phyloP scores from a whole-genome alignment of 148 eudicot species.

The Hydrangea macrophylla region DNA sequence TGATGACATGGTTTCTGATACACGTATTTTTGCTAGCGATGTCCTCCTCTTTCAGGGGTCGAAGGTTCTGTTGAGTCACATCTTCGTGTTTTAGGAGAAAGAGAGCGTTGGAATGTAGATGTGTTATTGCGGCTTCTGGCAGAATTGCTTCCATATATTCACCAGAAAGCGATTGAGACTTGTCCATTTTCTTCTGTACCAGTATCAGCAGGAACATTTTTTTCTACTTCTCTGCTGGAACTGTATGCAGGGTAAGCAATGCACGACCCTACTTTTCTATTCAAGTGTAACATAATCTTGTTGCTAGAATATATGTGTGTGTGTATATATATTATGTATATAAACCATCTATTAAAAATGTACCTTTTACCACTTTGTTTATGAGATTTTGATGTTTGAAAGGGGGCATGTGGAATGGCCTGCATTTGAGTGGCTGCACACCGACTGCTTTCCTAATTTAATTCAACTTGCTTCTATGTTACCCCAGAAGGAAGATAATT shows the following conservation, averaged over 20 bases:
- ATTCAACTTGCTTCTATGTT: conserved; percentile 72
- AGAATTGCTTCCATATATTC: conserved; percentile 70
- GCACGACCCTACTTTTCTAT: conserved; percentile 1
- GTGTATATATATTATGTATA: too few species aligned
- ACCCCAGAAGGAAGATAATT: conserved; percentile 84
- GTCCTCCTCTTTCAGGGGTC: conserved; percentile 97
- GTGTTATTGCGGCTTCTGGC: conserved; percentile 72
- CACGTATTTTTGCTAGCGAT: conserved; percentile 53
- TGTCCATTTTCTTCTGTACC: conserved; percentile 69
- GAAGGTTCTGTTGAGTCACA: conserved; percentile 92
- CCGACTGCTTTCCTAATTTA: conserved; percentile 75
- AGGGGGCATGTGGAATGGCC: conserved; percentile 92
- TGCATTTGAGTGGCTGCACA: conserved; percentile 92
- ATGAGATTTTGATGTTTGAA: conserved; percentile 31
- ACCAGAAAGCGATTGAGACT: conserved; percentile 70
- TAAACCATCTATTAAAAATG: not conserved
- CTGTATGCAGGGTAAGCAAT: conserved; percentile 60
- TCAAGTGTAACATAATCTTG: not conserved
- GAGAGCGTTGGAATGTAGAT: conserved; percentile 96
- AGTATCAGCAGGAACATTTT: conserved; percentile 43
- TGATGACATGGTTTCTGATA: conserved; percentile 16
- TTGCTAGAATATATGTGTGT: not conserved
- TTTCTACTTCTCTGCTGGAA: conserved; percentile 66
- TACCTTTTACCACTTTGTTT: conserved; percentile 5
- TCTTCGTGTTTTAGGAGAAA: conserved; percentile 86